Evolutionary conservation across 176 grass and related monocot genomes (phyloP), one percentile per base, ranked within the genome.

Genomic region (Bonia amplexicaulis): DNA sequence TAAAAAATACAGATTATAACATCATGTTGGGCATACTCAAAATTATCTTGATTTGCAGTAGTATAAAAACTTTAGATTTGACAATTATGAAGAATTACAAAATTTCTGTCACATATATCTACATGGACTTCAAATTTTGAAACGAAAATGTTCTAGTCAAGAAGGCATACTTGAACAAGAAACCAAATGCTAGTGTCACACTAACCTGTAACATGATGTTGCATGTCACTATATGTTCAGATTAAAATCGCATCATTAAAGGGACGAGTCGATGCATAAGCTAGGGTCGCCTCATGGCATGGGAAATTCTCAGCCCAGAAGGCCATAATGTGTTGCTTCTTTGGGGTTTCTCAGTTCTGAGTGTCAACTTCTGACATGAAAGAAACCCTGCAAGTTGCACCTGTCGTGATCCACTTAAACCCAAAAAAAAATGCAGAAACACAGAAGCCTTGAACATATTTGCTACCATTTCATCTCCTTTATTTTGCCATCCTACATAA

Each of bases 351-450:
- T 80, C 69, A 49, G 23, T 91, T 87, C 85, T 87, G 85, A 90
- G 71, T 90, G 88, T 90, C 89, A 84, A 80, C 85, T 70, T 87
- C 85, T 13, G 70, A 64, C 33, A 73, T 71, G 85, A 87, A 83
- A 87, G 74, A 62, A 84, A 80, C 62, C 76, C 60, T 39, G 44
- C 85, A 91, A 87, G 69, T 80, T 70, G 89, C 69, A 63, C 25
- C 19, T 19, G 85, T 83, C 75, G 68, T 66, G 23, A 33, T 65
- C 75, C 75, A 79, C 17, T 74, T 74, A 74, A 77, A 67, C 33
- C 71, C 52, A 69, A 35, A 74, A 10, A 33, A 72, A 37, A 72
- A 71, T 27, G 40, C 13, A 61, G 9, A 41, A 27, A 67, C 6
- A 49, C 44, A 31, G 55, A 39, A 37, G 14, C 11, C 37, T 27